Conservation (phyloP, 1,284 basidiomycete genomes). For the Ceratobasidium papillatum region DNA sequence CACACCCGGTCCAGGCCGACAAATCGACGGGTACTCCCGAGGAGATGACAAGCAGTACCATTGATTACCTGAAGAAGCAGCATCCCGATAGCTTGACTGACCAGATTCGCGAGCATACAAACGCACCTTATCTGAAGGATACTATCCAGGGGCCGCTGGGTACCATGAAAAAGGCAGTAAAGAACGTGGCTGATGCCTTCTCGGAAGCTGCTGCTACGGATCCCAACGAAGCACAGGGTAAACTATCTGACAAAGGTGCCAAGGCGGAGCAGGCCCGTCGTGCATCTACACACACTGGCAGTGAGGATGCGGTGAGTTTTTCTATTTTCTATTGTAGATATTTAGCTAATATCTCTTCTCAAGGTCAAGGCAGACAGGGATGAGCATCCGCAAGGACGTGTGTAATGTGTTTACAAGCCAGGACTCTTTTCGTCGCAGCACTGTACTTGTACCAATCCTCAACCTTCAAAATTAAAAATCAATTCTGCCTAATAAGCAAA, state of each 20-base stretch:
- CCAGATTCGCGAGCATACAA: slow-evolving; percentile 31
- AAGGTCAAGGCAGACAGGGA: slow-evolving; percentile 26
- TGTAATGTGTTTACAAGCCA: neutral
- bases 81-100: slow-evolving; percentile 48
- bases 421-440: neutral
- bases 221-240: slow-evolving; percentile 25
- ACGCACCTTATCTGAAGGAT: slow-evolving; percentile 29
- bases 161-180: neutral
- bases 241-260: slow-evolving; percentile 28
- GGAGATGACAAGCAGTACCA: slow-evolving; percentile 55
- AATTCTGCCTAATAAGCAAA: neutral
- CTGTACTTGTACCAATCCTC: slow-evolving; percentile 17
- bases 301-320: slow-evolving; percentile 24
- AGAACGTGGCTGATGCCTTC: neutral
- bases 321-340: neutral
- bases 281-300: neutral
- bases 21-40: slow-evolving; percentile 46
- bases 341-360: neutral
- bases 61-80: slow-evolving; percentile 54
- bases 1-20: slow-evolving; percentile 52
- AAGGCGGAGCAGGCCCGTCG: slow-evolving; percentile 31
- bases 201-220: slow-evolving; percentile 10
- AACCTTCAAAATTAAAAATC: neutral
- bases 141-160: slow-evolving; percentile 28
- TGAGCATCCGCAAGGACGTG: neutral